Percentiles rank a stretch among this genome's conserved stretches.
Evolutionary conservation across 768 basidiomycete genomes (phyloP).

Genomic region (Panaeolus cyanescens): DNA sequence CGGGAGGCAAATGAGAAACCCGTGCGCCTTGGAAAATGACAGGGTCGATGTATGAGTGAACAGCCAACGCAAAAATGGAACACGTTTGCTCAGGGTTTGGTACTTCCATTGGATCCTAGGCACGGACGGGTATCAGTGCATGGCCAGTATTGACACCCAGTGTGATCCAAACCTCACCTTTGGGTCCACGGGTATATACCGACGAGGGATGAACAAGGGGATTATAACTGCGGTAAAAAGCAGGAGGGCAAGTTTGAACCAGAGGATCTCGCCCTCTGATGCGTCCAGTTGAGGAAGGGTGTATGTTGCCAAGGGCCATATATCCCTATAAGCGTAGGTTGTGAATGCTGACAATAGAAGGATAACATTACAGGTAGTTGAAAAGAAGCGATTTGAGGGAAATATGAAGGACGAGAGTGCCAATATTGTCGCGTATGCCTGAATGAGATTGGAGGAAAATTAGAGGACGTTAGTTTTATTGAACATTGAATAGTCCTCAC

Average conservation of each 20-base stretch:
- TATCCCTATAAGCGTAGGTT: slow-evolving; percentile 51
- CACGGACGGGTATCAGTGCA: no score
- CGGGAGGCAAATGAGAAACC: slow-evolving; percentile 42
- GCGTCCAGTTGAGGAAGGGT: slow-evolving; percentile 43
- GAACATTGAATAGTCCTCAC: slow-evolving; percentile 4
- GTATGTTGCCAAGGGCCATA: slow-evolving; percentile 58
- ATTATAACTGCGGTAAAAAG: slow-evolving; percentile 43
- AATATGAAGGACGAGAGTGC: neutral
- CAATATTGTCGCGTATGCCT: neutral
- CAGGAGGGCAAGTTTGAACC: slow-evolving; percentile 49
- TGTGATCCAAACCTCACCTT: slow-evolving; percentile 26
- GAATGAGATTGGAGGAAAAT: neutral
- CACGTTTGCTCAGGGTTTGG: slow-evolving; percentile 51
- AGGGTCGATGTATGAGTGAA: slow-evolving; percentile 57
- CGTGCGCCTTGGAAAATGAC: slow-evolving; percentile 44
- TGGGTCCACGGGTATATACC: slow-evolving; percentile 53
- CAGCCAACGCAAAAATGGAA: slow-evolving; percentile 40
- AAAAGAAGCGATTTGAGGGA: neutral
- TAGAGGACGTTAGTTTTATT: neutral
- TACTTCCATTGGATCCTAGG: slow-evolving; percentile 30
- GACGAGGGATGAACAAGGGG: slow-evolving; percentile 53
- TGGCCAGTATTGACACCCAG: neutral
- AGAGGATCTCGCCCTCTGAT: slow-evolving; percentile 45
- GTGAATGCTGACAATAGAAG: slow-evolving; percentile 32
- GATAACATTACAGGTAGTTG: slow-evolving; percentile 21